Evolutionary conservation across 2,329 filamentous ascomycete species (phyloP).

Genomic region (Lasiodiplodia hormozganensis): DNA sequence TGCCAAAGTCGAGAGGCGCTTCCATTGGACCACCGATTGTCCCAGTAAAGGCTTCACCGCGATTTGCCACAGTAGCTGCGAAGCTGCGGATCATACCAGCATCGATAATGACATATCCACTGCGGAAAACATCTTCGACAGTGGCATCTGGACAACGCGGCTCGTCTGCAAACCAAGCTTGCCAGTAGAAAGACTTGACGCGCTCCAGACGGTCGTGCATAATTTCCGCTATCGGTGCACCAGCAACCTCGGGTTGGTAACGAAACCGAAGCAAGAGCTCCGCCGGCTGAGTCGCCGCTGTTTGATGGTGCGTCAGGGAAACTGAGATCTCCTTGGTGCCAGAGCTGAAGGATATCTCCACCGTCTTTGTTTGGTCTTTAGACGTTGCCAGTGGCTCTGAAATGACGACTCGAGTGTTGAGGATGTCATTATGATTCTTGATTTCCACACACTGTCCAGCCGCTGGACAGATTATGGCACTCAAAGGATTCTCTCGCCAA

Average conservation of each 20-base stretch:
- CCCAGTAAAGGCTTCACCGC: not conserved
- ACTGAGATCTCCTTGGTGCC: constrained; percentile 3
- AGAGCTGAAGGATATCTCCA: constrained; percentile 3
- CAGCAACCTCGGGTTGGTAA: constrained; percentile 4
- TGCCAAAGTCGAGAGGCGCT: constrained; percentile 41
- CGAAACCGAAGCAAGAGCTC: constrained; percentile 4
- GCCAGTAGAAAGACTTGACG: constrained; percentile 17
- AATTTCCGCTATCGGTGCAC: not conserved
- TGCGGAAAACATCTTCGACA: constrained; percentile 7
- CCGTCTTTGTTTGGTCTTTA: not conserved
- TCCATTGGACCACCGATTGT: not conserved
- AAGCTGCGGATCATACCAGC: not conserved
- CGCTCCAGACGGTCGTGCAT: constrained; percentile 6
- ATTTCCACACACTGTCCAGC: not conserved
- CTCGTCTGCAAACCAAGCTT: constrained; percentile 9
- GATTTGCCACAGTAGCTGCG: constrained; percentile 8
- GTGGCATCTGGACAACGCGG: not conserved
- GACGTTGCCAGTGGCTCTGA: not conserved
- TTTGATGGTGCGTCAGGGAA: constrained; percentile 8
- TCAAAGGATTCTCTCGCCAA: not conserved
- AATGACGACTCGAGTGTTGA: not conserved
- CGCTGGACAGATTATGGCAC: not conserved
- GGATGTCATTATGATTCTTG: constrained; percentile 1
- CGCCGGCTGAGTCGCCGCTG: not conserved
- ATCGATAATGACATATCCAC: not conserved